These are phyloP conservation scores for Fraxinus pennsylvanica DNA, from an alignment of 257 asterid genomes.

Conservation along the genomic window DNA sequence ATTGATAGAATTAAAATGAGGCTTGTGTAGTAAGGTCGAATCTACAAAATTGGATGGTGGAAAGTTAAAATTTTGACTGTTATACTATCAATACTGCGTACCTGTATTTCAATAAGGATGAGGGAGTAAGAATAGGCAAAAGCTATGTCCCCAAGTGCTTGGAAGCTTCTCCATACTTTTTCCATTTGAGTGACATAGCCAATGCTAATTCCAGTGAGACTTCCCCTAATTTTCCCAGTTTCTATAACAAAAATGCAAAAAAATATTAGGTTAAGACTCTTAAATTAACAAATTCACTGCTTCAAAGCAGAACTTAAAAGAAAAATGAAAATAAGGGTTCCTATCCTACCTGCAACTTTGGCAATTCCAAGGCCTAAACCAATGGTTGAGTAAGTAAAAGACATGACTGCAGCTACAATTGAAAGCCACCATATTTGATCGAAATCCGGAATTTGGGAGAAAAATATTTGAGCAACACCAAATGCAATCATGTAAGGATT, in stretches of 20 bases:
- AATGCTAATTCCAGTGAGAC: slow-evolving; percentile 71
- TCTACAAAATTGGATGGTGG: not conserved
- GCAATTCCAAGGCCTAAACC: slow-evolving; percentile 59
- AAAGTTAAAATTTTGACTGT: no score
- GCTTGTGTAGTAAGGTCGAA: not conserved
- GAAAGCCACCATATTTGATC: slow-evolving; percentile 62
- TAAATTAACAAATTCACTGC: not conserved
- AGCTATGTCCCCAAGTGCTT: slow-evolving; percentile 58
- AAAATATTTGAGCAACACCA: slow-evolving; percentile 42
- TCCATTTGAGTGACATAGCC: slow-evolving; percentile 47
- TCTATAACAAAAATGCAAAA: slow-evolving; percentile 35
- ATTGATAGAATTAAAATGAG: not conserved
- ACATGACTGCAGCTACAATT: slow-evolving; percentile 58
- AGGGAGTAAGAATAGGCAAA: slow-evolving; percentile 68
- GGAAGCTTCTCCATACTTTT: slow-evolving; percentile 55
- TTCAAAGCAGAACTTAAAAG: not conserved
- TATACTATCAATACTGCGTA: not conserved
- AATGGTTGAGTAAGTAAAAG: slow-evolving; percentile 54
- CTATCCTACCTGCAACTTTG: slow-evolving; percentile 45
- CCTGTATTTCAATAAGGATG: slow-evolving; percentile 48
- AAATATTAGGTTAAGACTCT: not conserved
- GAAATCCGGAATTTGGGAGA: slow-evolving; percentile 58
- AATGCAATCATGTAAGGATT: slow-evolving; percentile 56
- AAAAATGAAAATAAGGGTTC: not conserved
- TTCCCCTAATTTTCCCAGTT: slow-evolving; percentile 59